These are phyloP conservation scores for Hypoxylon intermedium DNA, from an alignment of 495 filamentous ascomycete species.

Conservation along the genomic window DNA sequence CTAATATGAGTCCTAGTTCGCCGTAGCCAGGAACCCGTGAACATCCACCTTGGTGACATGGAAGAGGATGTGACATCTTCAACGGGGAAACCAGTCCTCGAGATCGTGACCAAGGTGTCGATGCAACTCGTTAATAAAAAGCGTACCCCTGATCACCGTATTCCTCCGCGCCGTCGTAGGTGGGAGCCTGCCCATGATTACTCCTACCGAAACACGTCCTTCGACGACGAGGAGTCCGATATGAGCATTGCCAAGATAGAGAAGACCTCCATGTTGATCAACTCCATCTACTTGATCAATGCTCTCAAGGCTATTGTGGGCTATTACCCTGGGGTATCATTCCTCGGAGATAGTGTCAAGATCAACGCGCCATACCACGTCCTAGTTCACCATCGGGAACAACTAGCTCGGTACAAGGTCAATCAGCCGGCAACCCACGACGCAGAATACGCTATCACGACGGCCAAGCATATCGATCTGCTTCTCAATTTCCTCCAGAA, in stretches of 20 bases:
- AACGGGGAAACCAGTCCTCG: constrained; percentile 42
- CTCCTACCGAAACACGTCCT: not conserved
- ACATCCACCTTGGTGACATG: constrained; percentile 26
- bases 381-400: constrained; percentile 44
- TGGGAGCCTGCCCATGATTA: constrained; percentile 4
- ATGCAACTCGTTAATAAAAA: constrained; percentile 6
- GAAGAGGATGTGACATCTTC: constrained; percentile 8
- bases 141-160: not conserved
- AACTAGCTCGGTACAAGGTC: constrained; percentile 44
- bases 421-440: constrained; percentile 45
- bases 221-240: constrained; percentile 11
- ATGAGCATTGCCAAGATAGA: constrained; percentile 30
- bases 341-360: constrained; percentile 35
- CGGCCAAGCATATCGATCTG: constrained; percentile 48
- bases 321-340: constrained; percentile 45
- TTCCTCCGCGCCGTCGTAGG: not conserved
- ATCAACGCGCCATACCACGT: constrained; percentile 48
- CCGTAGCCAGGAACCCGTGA: constrained; percentile 42
- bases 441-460: constrained; percentile 43
- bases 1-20: constrained; percentile 28
- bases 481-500: constrained; percentile 46
- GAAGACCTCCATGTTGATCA: constrained; percentile 47
- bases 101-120: constrained; percentile 44
- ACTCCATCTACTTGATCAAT: constrained; percentile 47
- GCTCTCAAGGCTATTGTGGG: constrained; percentile 48